Evolutionary conservation across 306 rosid genomes (phyloP).

Genomic region (Dalbergia cultrata): DNA sequence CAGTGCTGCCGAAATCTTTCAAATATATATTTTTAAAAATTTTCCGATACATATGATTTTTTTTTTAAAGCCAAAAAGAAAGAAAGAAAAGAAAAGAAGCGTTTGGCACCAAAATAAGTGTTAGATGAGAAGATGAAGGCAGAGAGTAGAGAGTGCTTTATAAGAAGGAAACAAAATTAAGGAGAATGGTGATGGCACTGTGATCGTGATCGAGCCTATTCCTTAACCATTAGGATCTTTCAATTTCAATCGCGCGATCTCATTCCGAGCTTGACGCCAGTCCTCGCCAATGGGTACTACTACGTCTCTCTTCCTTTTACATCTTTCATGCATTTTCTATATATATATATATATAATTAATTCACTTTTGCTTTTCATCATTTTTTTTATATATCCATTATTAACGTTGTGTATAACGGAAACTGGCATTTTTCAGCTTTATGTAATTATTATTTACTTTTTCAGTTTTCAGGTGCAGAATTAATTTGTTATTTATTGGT

Average conservation of each 20-base stretch:
- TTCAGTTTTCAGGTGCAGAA: slow-evolving; percentile 31
- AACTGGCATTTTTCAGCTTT: slow-evolving; percentile 35
- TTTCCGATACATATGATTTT: too few relatives aligned
- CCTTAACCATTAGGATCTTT: neutral
- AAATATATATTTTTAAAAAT: too few relatives aligned
- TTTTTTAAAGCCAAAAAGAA: too few relatives aligned
- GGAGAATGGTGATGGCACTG: neutral
- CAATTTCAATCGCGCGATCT: neutral
- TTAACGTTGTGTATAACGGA: slow-evolving; percentile 17
- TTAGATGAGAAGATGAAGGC: neutral
- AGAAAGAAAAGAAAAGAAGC: too few relatives aligned
- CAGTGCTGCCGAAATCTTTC: too few relatives aligned
- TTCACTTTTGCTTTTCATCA: too few relatives aligned
- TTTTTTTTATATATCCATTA: slow-evolving; percentile 12
- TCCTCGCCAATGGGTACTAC: neutral
- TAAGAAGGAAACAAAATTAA: neutral
- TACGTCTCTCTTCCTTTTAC: neutral
- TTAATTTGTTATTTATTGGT: slow-evolving; percentile 37
- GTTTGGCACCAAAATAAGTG: neutral
- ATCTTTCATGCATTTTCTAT: neutral
- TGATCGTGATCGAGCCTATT: neutral
- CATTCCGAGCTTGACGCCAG: neutral
- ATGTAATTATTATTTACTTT: slow-evolving; percentile 1
- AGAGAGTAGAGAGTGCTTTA: neutral
- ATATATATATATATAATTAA: too few relatives aligned